phyloP scores from a whole-genome alignment of 164 flowering plant species.

The Tinospora cordifolia region DNA sequence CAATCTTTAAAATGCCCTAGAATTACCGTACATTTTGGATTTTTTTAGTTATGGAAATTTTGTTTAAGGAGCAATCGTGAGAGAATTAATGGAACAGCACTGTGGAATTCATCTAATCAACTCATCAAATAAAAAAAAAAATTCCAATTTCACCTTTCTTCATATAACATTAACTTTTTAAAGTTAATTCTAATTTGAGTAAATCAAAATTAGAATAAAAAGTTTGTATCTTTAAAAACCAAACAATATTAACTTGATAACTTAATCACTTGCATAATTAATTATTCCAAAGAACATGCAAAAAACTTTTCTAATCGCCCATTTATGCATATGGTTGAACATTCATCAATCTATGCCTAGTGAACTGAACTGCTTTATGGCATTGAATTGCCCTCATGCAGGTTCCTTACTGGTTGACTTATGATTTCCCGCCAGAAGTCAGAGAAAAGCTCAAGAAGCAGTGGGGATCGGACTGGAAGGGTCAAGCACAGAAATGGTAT shows the following conservation, averaged over 20 bases:
- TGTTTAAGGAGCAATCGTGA: neutral
- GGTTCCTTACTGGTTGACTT: conserved; percentile 87
- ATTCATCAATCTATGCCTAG: neutral
- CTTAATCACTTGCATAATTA: no score
- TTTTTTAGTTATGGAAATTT: no score
- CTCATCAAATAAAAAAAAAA: no score
- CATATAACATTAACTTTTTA: no score
- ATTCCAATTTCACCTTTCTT: neutral
- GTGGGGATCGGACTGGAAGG: conserved; percentile 95
- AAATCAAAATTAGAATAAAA: no score
- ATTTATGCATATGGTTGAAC: neutral
- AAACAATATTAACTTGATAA: no score
- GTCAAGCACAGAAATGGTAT: conserved; percentile 97
- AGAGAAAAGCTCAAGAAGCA: conserved; percentile 54
- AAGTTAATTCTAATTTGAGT: no score
- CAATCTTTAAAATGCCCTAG: neutral
- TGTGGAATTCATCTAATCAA: neutral
- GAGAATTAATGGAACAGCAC: neutral
- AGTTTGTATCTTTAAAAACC: no score
- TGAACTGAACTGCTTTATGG: neutral
- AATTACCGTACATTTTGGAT: neutral
- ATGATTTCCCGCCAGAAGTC: conserved; percentile 87
- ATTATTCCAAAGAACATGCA: no score
- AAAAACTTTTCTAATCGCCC: no score
- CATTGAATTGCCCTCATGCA: conserved; percentile 25